Percentiles rank a stretch among this genome's conserved stretches.
phyloP scores from a whole-genome alignment of 1,284 basidiomycete species.

The Heterobasidion parviporum region DNA sequence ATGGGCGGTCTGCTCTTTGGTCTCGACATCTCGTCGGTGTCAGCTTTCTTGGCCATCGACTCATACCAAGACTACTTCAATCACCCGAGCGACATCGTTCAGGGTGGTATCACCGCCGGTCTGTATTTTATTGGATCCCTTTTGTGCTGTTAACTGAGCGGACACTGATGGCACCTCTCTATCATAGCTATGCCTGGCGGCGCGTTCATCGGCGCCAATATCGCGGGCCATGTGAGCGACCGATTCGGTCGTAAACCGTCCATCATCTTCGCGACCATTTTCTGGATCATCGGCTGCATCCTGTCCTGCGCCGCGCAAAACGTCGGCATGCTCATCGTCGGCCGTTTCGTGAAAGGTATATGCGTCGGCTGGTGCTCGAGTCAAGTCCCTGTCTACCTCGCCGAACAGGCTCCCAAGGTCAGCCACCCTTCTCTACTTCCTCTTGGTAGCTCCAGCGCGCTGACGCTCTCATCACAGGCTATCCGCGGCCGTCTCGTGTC shows the following conservation, averaged over 20 bases:
- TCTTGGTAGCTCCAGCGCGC: not conserved
- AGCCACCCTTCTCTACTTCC: not conserved
- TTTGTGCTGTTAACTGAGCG: not conserved
- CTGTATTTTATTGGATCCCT: not conserved
- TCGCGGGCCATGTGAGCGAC: not conserved
- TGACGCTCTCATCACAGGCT: not conserved
- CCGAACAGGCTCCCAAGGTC: not conserved
- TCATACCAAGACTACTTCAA: not conserved
- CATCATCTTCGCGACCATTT: not conserved
- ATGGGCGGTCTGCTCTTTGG: not conserved
- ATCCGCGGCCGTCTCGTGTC: constrained; percentile 5
- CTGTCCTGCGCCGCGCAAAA: not conserved
- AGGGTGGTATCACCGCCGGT: not conserved
- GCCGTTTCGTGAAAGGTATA: not conserved
- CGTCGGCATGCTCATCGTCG: not conserved
- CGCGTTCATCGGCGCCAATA: not conserved
- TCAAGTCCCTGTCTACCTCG: not conserved
- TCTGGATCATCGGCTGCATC: not conserved
- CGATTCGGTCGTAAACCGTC: not conserved
- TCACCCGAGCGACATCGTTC: not conserved
- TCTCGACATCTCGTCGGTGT: not conserved
- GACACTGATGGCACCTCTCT: not conserved
- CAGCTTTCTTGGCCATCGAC: not conserved
- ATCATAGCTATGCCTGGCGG: not conserved
- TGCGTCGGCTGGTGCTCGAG: not conserved